These are phyloP conservation scores for Smithsoniella earleae DNA, from an alignment of 163 green algal genomes.

Conservation along the genomic window DNA sequence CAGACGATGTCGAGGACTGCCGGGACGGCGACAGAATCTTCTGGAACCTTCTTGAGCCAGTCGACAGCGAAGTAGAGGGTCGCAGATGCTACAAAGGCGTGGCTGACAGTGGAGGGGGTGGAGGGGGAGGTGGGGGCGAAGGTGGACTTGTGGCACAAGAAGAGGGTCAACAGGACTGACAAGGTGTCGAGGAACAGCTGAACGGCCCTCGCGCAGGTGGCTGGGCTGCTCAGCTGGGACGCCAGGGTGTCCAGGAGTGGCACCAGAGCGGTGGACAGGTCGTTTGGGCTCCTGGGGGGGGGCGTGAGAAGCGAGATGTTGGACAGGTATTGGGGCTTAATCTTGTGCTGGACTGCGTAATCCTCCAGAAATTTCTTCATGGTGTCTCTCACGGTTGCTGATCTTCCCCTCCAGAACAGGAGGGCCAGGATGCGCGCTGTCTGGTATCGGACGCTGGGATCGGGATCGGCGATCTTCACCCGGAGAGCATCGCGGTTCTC, in stretches of 20 bases:
- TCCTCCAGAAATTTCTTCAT: neutral
- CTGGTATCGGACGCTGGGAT: neutral
- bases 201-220: neutral
- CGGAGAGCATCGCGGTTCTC: neutral
- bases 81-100: slow-evolving; percentile 3
- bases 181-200: neutral
- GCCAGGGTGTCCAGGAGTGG: slow-evolving; percentile 27
- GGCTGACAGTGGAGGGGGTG: neutral
- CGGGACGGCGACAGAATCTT: neutral
- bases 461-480: neutral
- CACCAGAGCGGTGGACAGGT: neutral
- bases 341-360: neutral
- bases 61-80: neutral
- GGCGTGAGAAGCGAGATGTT: slow-evolving; percentile 19
- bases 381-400: neutral
- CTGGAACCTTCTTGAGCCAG: slow-evolving; percentile 14
- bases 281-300: neutral
- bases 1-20: neutral
- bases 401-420: slow-evolving; percentile 17
- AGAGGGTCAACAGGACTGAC: neutral
- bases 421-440: neutral
- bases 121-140: neutral
- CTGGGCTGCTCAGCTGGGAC: neutral
- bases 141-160: neutral
- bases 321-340: neutral